Base-by-base conservation (phyloP, 108 stramenopile species). In the Aureococcus anophagefferens region DNA sequence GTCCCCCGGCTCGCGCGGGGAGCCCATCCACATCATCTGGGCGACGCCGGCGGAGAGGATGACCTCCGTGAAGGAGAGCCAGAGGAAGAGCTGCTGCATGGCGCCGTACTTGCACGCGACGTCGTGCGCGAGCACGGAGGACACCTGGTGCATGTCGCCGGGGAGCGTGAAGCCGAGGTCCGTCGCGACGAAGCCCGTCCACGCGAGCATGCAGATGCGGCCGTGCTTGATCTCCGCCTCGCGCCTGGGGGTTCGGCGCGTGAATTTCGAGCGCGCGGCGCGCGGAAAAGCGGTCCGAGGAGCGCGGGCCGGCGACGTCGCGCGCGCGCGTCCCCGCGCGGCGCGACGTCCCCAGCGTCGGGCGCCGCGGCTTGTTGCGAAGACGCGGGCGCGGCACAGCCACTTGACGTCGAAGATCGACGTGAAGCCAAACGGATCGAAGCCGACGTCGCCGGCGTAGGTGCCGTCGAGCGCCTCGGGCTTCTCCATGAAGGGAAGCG, bases 161-260 rank as follows among this genome's bases (percentile, higher is more conserved):
- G 93, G 93, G 73, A 88, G 80, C 45, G 89, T 92, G 62, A 91
- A 44, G 45, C 94, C 95, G 30, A 81, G 66, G 77, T 96, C 95
- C 65, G 65, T 34, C 65, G 65, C 32, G 65, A 34, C 65, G 65
- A 65, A 33, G 32, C 91, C 91, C 51, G 91, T 92, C 91, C 91
- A 92, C 46, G 87, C 90, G 65, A 92, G 85, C 91, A 93, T 91
- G 71, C 82, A 79, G 83, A 90, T 91, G 74, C 93, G 87, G 72
- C 89, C 90, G 75, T 91, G 90, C 85, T 96, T 96, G 84, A 93
- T 88, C 82, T 96, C 94, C 33, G 94, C 74, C 70, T 93, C 94
- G 34, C 93, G 91, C 37, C 37, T 40, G n/a, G n/a, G n/a, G n/a
- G n/a, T n/a, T n/a, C n/a, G n/a, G n/a, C n/a, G n/a, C n/a, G n/a